Percentiles rank a stretch among this genome's conserved stretches.
Evolutionary conservation across 2,329 filamentous ascomycete species (phyloP).

Genomic region (Penicillium palitans): DNA sequence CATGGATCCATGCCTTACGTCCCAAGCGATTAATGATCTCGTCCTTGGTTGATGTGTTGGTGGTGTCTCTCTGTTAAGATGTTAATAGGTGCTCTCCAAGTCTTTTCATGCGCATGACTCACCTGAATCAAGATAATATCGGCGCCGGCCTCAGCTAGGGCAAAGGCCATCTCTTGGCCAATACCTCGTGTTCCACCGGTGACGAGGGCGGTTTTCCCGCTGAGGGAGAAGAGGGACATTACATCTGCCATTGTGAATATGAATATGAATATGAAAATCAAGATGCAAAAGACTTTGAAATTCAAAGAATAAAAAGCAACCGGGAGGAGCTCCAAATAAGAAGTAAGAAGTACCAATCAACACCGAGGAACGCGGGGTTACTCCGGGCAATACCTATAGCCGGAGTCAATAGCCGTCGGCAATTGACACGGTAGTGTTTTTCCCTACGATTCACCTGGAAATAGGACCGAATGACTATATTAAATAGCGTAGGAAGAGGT

Average conservation of each 20-base stretch:
- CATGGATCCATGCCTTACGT: slow-evolving; percentile 45
- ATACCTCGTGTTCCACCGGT: slow-evolving; percentile 52
- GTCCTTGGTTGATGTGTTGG: slow-evolving; percentile 47
- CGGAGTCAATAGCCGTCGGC: slow-evolving; percentile 17
- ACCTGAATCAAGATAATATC: slow-evolving; percentile 48
- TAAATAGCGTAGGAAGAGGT: not conserved
- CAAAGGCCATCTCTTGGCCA: slow-evolving; percentile 49
- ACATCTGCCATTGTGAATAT: slow-evolving; percentile 29
- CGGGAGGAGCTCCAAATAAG: not conserved
- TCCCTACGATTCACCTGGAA: not conserved
- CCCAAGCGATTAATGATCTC: slow-evolving; percentile 41
- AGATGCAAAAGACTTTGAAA: not conserved
- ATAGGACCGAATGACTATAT: not conserved
- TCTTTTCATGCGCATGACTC: not conserved
- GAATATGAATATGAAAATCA: not conserved
- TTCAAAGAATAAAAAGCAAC: not conserved
- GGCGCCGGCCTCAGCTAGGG: slow-evolving; percentile 50
- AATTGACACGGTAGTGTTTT: slow-evolving; percentile 3
- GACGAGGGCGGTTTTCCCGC: slow-evolving; percentile 47
- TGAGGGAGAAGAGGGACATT: slow-evolving; percentile 41
- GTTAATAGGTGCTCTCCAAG: not conserved
- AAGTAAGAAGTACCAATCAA: not conserved
- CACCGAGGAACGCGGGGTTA: slow-evolving; percentile 2
- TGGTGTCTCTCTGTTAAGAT: slow-evolving; percentile 52
- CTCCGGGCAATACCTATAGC: slow-evolving; percentile 10